Evolutionary conservation across 768 basidiomycete species (phyloP).

Genomic region (Tephrocybe sp.): DNA sequence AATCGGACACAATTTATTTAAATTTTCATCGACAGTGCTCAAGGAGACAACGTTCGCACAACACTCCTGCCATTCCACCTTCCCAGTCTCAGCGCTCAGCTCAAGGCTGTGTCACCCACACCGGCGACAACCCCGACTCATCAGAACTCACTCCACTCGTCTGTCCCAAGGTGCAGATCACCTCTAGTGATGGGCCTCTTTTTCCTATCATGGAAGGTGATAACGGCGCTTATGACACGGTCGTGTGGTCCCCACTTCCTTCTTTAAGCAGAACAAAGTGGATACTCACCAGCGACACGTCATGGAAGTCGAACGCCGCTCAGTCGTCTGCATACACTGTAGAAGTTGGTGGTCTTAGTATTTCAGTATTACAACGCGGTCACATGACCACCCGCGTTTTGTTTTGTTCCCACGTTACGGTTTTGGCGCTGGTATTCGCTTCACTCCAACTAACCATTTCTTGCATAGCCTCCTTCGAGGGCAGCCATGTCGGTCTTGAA

Average conservation of each 20-base stretch:
- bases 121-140: neutral
- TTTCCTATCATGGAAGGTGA: conserved; percentile 16
- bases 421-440: too few species aligned
- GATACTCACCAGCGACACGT: neutral
- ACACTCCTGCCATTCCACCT: too few species aligned
- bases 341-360: too few species aligned
- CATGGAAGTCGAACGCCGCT: too few species aligned
- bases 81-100: too few species aligned
- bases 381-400: conserved; percentile 6
- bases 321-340: too few species aligned
- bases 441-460: too few species aligned
- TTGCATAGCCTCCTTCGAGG: neutral
- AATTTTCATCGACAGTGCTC: too few species aligned
- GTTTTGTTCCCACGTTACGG: neutral
- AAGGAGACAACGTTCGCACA: too few species aligned
- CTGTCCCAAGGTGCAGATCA: conserved; percentile 7
- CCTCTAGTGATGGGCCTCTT: conserved; percentile 6
- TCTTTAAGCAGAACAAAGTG: neutral
- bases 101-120: too few species aligned
- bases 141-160: conserved; percentile 5
- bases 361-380: too few species aligned
- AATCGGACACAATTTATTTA: too few species aligned
- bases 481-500: conserved; percentile 47
- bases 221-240: neutral
- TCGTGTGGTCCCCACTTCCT: neutral